phyloP scores from a whole-genome alignment of 164 flowering plant species.

The Annona squamosa region DNA sequence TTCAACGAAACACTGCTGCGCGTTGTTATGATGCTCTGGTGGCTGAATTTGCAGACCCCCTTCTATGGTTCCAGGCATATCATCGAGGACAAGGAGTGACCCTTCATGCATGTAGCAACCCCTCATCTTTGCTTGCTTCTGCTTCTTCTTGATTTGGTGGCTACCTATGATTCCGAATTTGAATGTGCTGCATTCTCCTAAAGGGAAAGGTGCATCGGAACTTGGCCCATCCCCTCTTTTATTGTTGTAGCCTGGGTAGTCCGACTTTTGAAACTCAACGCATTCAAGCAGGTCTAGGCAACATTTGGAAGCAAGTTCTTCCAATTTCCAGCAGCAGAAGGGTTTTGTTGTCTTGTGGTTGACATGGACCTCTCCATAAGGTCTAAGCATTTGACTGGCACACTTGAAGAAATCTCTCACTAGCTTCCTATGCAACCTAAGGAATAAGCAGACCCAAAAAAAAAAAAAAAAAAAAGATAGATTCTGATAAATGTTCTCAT shows the following conservation, averaged over 20 bases:
- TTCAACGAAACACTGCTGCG: neutral
- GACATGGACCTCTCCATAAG: constrained; percentile 54
- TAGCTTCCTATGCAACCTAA: constrained; percentile 35
- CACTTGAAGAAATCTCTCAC: constrained; percentile 35
- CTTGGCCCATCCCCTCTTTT: constrained; percentile 33
- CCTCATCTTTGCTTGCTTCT: neutral
- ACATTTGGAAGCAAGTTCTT: constrained; percentile 29
- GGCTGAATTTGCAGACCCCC: neutral
- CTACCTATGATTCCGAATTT: constrained; percentile 17
- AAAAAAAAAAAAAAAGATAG: neutral
- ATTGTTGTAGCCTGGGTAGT: constrained; percentile 40
- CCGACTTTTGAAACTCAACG: constrained; percentile 24
- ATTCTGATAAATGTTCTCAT: neutral
- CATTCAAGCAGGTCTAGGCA: constrained; percentile 21
- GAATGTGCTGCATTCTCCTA: constrained; percentile 39
- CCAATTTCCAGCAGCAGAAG: constrained; percentile 38
- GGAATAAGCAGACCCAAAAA: neutral
- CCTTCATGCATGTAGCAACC: neutral
- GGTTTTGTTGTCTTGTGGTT: constrained; percentile 46
- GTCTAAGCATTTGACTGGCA: constrained; percentile 43
- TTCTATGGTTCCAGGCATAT: neutral
- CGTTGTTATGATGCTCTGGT: neutral
- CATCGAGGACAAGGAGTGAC: neutral
- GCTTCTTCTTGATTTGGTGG: neutral
- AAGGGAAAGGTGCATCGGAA: constrained; percentile 26